phyloP scores from a whole-genome alignment of 1,284 basidiomycete genomes.

The Malassezia slooffiae region DNA sequence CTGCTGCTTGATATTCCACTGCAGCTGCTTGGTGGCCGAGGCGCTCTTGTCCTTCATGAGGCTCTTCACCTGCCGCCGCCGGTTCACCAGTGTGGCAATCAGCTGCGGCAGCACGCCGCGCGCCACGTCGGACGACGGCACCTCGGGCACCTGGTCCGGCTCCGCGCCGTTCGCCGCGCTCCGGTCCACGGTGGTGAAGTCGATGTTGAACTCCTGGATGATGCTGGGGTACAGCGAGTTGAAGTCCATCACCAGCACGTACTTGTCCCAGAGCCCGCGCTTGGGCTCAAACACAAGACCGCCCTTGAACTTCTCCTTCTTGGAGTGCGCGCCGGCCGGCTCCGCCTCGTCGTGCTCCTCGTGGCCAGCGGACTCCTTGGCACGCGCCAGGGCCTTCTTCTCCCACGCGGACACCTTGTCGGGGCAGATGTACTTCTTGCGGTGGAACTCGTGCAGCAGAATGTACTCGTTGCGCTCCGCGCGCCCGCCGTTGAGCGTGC shows the following conservation, averaged over 20 bases:
- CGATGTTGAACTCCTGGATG: constrained; percentile 99
- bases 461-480: constrained; percentile 99
- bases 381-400: constrained; percentile 35
- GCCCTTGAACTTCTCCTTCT: constrained; percentile 91
- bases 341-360: constrained; percentile 6
- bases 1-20: constrained; percentile 92
- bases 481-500: constrained; percentile 56
- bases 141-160: constrained; percentile 68
- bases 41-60: constrained; percentile 84
- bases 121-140: constrained; percentile 60
- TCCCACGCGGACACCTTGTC: constrained; percentile 73
- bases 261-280: constrained; percentile 90
- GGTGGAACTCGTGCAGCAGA: constrained; percentile 92
- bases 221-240: constrained; percentile 98
- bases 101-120: constrained; percentile 89
- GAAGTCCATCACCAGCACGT: constrained; percentile 98
- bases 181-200: constrained; percentile 88
- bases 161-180: constrained; percentile 16
- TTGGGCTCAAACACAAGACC: constrained; percentile 97
- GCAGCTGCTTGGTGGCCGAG: constrained; percentile 65
- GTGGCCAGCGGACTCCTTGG: constrained; percentile 17
- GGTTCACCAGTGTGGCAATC: constrained; percentile 83
- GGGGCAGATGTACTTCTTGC: constrained; percentile 87
- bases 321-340: no score
- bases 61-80: constrained; percentile 79